Percentiles rank a stretch among this genome's conserved stretches.
Evolutionary conservation across 177 flowering plant species (phyloP).

Genomic region (Vitis hybrid): DNA sequence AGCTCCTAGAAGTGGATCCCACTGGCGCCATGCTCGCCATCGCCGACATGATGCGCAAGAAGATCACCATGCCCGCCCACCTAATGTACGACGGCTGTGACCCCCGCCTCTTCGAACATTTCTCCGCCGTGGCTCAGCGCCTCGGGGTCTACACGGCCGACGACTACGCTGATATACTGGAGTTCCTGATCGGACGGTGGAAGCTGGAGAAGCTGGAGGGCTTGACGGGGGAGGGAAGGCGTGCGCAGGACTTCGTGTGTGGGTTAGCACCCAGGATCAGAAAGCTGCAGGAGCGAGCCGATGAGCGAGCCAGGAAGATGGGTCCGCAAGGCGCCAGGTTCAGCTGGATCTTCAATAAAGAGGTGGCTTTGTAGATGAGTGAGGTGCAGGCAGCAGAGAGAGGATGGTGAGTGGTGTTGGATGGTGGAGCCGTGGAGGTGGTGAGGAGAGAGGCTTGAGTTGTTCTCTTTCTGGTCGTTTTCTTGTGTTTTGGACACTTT

Average conservation of each 20-base stretch:
- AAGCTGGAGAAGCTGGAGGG: constrained; percentile 49
- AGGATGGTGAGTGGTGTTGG: too few relatives aligned
- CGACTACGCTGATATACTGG: constrained; percentile 58
- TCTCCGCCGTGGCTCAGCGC: constrained; percentile 57
- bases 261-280: constrained; percentile 45
- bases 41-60: constrained; percentile 53
- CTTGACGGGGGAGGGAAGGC: constrained; percentile 29
- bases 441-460: too few relatives aligned
- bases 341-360: constrained; percentile 62
- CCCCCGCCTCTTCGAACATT: constrained; percentile 48
- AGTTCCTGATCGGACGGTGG: constrained; percentile 55
- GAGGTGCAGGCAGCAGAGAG: not conserved
- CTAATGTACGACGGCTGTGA: constrained; percentile 57
- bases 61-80: constrained; percentile 69
- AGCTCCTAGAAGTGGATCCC: constrained; percentile 59
- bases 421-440: too few relatives aligned
- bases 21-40: constrained; percentile 40
- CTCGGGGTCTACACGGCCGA: constrained; percentile 57
- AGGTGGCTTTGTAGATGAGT: constrained; percentile 24
- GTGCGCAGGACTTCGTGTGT: constrained; percentile 51
- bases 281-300: constrained; percentile 51
- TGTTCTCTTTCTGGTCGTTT: too few relatives aligned
- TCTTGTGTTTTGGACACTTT: too few relatives aligned
- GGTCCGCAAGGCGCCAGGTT: constrained; percentile 30
- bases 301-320: constrained; percentile 36